A percentile compares a stretch with the other conserved stretches of the same genome.
These are phyloP conservation scores for Hyphochytrium catenoides DNA, from an alignment of 352 stramenopile species.

Conservation along the genomic window DNA sequence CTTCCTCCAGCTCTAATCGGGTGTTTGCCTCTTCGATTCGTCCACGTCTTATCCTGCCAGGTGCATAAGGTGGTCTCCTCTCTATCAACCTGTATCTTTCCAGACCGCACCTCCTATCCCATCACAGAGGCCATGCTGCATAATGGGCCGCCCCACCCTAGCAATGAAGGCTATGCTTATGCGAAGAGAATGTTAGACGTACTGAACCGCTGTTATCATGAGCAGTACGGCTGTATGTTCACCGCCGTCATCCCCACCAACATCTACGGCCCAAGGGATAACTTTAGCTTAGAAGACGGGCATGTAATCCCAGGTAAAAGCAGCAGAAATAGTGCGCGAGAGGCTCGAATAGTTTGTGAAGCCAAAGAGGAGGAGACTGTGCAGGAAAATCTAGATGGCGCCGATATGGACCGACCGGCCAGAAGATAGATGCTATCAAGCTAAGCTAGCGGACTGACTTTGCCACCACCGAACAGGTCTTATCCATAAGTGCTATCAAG, in stretches of 20 bases:
- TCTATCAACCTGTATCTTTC: conserved; percentile 96
- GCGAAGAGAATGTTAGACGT: conserved; percentile 96
- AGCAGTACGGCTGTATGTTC: conserved; percentile 89
- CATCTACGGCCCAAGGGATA: conserved; percentile 95
- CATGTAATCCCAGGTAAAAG: conserved; percentile 95
- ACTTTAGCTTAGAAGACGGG: conserved; percentile 88
- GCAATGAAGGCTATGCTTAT: conserved; percentile 83
- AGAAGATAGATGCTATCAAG: too few species aligned
- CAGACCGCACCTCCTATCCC: conserved; percentile 91
- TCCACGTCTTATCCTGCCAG: conserved; percentile 5
- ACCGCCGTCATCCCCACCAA: conserved; percentile 98
- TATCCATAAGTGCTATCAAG: conserved; percentile 95
- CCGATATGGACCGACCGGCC: too few species aligned
- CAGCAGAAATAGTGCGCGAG: too few species aligned
- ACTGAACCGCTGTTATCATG: conserved; percentile 85
- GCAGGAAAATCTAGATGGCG: too few species aligned
- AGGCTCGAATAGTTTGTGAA: too few species aligned
- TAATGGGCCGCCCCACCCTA: conserved; percentile 39
- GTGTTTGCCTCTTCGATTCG: too few species aligned
- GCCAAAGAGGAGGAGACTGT: too few species aligned
- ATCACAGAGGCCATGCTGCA: conserved; percentile 96
- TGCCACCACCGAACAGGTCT: too few species aligned
- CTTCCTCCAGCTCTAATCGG: too few species aligned
- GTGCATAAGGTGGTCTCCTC: conserved; percentile 92
- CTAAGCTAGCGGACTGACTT: too few species aligned